Evolutionary conservation across 257 asterid genomes (phyloP).

Genomic region (Verbena officinalis): DNA sequence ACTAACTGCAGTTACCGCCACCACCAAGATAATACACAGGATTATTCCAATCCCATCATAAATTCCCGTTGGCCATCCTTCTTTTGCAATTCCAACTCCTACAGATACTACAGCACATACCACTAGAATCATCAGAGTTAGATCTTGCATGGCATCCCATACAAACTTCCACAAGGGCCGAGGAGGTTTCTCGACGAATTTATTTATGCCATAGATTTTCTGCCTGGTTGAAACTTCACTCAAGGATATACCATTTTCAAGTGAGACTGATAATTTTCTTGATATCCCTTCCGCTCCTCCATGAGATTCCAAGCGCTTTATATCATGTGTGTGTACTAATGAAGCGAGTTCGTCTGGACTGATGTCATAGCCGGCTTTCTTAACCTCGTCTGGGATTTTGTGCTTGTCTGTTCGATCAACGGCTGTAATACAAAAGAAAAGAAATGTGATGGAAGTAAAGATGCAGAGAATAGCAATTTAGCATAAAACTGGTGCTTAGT

Average conservation of each 20-base stretch:
- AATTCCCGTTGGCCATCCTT: conserved; percentile 86
- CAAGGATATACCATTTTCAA: conserved; percentile 53
- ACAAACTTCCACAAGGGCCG: conserved; percentile 66
- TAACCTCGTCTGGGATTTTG: conserved; percentile 50
- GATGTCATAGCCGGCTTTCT: conserved; percentile 56
- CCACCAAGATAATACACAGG: conserved; percentile 67
- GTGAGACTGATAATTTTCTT: conserved; percentile 47
- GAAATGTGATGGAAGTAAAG: conserved; percentile 25
- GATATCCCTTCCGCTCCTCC: conserved; percentile 68
- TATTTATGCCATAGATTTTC: conserved; percentile 57
- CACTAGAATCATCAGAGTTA: conserved; percentile 66
- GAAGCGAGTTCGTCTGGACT: conserved; percentile 77
- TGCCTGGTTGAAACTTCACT: conserved; percentile 47
- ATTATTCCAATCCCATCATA: conserved; percentile 76
- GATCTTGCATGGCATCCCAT: conserved; percentile 86
- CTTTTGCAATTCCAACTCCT: conserved; percentile 72
- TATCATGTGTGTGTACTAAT: conserved; percentile 61
- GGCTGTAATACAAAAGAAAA: conserved; percentile 40
- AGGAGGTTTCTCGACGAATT: conserved; percentile 62
- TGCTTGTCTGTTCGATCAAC: conserved; percentile 37
- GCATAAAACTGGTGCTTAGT: background rate
- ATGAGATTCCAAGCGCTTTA: conserved; percentile 48
- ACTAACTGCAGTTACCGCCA: conserved; percentile 70
- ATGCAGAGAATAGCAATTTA: background rate
- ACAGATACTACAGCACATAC: conserved; percentile 73